Percentiles rank a stretch among this genome's conserved stretches.
phyloP scores from a whole-genome alignment of 139 green algal species.

The Haematococcus lacustris region DNA sequence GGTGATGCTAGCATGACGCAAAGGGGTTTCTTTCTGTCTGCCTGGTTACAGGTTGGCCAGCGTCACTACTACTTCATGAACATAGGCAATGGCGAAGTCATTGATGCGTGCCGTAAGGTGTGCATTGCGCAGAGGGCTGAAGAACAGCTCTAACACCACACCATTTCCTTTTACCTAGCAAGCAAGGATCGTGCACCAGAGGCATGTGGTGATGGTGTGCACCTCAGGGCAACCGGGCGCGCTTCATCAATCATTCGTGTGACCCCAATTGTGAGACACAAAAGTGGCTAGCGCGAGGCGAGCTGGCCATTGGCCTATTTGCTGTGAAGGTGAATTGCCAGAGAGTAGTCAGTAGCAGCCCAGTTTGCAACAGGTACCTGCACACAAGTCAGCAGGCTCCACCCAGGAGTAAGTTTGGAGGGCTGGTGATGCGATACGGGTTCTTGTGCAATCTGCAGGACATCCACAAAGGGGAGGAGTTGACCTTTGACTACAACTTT shows the following conservation, averaged over 20 bases:
- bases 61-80: constrained; percentile 99
- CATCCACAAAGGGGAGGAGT: constrained; percentile 70
- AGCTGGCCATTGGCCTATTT: constrained; percentile 96
- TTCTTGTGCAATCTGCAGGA: too few species aligned
- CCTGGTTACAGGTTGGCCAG: constrained; percentile 52
- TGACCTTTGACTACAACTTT: constrained; percentile 99
- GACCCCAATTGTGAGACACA: constrained; percentile 97
- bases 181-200: too few species aligned
- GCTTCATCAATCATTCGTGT: constrained; percentile 98
- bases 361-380: too few species aligned
- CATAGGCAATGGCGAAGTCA: constrained; percentile 92
- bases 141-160: too few species aligned
- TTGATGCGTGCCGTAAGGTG: constrained; percentile 84
- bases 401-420: too few species aligned
- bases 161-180: too few species aligned
- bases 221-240: constrained; percentile 78
- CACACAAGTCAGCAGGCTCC: too few species aligned
- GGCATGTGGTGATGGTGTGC: constrained; percentile 7
- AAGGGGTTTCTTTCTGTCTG: too few species aligned
- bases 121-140: too few species aligned
- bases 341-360: too few species aligned
- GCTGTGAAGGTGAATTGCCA: constrained; percentile 30
- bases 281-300: constrained; percentile 93
- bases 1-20: too few species aligned
- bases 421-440: too few species aligned